These are phyloP conservation scores for Pisolithus orientalis DNA, from an alignment of 768 basidiomycete genomes.

Conservation along the genomic window DNA sequence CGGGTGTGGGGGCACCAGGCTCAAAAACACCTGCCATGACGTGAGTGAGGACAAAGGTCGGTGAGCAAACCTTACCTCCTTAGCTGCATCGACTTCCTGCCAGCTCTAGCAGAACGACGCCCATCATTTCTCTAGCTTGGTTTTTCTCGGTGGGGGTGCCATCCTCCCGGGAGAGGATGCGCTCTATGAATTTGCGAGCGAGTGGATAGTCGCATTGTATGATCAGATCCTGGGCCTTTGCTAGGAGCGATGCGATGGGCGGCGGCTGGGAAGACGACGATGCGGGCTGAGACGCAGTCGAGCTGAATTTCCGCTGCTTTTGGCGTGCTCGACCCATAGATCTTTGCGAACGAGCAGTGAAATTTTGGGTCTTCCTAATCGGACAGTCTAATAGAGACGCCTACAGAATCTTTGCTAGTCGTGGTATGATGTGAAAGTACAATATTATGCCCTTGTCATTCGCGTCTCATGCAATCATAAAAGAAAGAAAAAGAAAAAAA, in stretches of 20 bases:
- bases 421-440: too few relatives aligned
- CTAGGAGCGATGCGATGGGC: constrained; percentile 49
- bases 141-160: constrained; percentile 39
- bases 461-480: too few relatives aligned
- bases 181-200: constrained; percentile 62
- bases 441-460: too few relatives aligned
- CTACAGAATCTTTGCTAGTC: too few relatives aligned
- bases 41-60: background rate
- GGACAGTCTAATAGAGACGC: too few relatives aligned
- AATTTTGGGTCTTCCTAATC: too few relatives aligned
- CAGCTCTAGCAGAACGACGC: constrained; percentile 70
- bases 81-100: constrained; percentile 73
- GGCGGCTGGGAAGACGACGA: constrained; percentile 25
- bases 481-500: too few relatives aligned
- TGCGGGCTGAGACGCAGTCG: constrained; percentile 3
- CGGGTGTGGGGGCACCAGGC: constrained; percentile 52
- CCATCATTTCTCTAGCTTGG: constrained; percentile 75
- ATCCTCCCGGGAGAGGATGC: constrained; percentile 58
- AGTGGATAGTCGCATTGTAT: constrained; percentile 82
- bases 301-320: constrained; percentile 28
- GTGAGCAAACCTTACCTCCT: constrained; percentile 39
- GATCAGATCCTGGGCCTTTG: constrained; percentile 77
- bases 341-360: too few relatives aligned
- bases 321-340: constrained; percentile 52
- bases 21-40: constrained; percentile 51